phyloP scores from a whole-genome alignment of 108 stramenopile genomes.

The Nitzschia sp. region DNA sequence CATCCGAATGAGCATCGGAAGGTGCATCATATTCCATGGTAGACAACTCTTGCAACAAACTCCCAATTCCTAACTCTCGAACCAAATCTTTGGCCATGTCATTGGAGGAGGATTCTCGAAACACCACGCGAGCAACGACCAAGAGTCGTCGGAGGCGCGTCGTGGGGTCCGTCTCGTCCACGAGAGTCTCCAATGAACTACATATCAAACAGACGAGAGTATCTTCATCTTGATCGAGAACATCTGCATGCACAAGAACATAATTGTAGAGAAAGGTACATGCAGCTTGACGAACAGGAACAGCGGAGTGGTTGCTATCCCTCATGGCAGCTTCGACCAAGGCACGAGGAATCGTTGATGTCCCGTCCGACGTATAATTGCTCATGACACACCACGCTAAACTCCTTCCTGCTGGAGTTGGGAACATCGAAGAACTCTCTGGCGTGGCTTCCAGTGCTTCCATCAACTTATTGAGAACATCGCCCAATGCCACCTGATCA shows the following conservation, averaged over 20 bases:
- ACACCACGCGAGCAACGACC: conserved; percentile 26
- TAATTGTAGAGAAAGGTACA: conserved; percentile 64
- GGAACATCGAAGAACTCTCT: background rate
- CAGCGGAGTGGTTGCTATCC: background rate
- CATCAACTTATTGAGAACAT: conserved; percentile 1
- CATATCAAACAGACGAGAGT: conserved; percentile 52
- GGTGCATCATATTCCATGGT: conserved; percentile 3
- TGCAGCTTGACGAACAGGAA: conserved; percentile 50
- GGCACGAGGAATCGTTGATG: background rate
- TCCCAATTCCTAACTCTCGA: conserved; percentile 30
- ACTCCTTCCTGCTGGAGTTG: background rate
- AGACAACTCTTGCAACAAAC: conserved; percentile 17
- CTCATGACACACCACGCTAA: conserved; percentile 28
- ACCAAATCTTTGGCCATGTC: conserved; percentile 18
- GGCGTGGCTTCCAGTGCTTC: background rate
- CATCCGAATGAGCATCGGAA: background rate
- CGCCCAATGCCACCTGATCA: too few relatives aligned
- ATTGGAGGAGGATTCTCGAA: background rate
- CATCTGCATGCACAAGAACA: conserved; percentile 3
- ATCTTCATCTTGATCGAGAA: conserved; percentile 43
- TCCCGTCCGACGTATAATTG: background rate
- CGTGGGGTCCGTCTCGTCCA: conserved; percentile 50
- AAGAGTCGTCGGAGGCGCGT: conserved; percentile 38
- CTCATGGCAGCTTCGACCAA: conserved; percentile 4
- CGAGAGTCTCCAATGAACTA: conserved; percentile 50